Conservation (phyloP, 2,329 filamentous ascomycete species). For the Clarireedia sp. region DNA sequence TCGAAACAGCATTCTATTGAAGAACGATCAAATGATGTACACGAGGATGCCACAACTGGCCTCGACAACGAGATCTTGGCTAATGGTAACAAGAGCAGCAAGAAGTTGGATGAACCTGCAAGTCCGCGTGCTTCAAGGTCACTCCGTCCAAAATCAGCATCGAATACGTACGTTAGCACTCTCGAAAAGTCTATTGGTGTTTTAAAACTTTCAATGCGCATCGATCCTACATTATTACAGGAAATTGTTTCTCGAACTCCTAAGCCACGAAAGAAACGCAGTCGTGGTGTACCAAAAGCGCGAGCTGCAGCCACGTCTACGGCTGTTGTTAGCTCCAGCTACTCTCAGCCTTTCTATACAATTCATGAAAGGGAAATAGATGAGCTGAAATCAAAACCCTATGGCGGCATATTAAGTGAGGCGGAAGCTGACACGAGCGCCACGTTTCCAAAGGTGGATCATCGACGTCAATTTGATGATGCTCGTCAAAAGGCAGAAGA, state of each 20-base stretch:
- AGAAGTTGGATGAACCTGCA: conserved; percentile 17
- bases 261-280: conserved; percentile 48
- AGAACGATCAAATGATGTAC: background rate
- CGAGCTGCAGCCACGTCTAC: conserved; percentile 30
- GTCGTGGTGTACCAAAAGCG: conserved; percentile 34
- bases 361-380: conserved; percentile 86
- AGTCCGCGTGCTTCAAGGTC: conserved; percentile 46
- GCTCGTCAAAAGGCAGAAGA: conserved; percentile 88
- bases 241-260: conserved; percentile 52
- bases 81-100: conserved; percentile 16
- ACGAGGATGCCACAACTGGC: conserved; percentile 12
- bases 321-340: conserved; percentile 16
- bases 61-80: conserved; percentile 3
- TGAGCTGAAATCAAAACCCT: conserved; percentile 85
- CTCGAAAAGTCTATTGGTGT: conserved; percentile 27
- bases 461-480: conserved; percentile 80
- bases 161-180: conserved; percentile 34
- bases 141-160: conserved; percentile 42
- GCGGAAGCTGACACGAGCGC: conserved; percentile 84
- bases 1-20: conserved; percentile 12
- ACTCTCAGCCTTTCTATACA: conserved; percentile 37
- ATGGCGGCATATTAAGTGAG: conserved; percentile 86
- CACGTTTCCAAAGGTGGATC: conserved; percentile 71
- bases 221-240: conserved; percentile 50
- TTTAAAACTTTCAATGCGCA: conserved; percentile 50